Percentiles rank a stretch among this genome's conserved stretches.
phyloP scores from a whole-genome alignment of 2,329 filamentous ascomycete genomes.

The Aspergillus ruber region DNA sequence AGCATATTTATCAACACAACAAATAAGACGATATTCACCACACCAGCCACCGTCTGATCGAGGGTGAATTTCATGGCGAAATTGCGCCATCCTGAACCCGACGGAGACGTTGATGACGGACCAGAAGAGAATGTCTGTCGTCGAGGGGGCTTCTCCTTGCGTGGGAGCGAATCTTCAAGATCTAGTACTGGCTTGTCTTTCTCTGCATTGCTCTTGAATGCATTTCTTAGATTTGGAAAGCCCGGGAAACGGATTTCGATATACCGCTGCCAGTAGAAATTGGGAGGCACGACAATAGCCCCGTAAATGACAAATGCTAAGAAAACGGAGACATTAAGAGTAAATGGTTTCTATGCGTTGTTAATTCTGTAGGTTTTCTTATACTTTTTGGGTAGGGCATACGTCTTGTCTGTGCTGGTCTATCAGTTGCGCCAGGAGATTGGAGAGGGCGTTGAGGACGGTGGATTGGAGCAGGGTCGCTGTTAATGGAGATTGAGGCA shows the following conservation, averaged over 20 bases:
- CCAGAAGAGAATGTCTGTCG: slow-evolving; percentile 8
- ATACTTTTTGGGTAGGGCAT: slow-evolving; percentile 7
- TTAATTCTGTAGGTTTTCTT: slow-evolving; percentile 1
- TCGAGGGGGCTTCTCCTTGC: neutral
- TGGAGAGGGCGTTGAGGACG: slow-evolving; percentile 32
- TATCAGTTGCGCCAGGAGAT: slow-evolving; percentile 33
- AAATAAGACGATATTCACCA: slow-evolving; percentile 53
- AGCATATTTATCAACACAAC: slow-evolving; percentile 48
- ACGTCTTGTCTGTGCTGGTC: slow-evolving; percentile 30
- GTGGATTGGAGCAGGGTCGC: slow-evolving; percentile 33
- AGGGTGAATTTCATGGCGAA: slow-evolving; percentile 50
- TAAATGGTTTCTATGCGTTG: slow-evolving; percentile 47
- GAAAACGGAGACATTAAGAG: slow-evolving; percentile 61
- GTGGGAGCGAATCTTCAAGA: neutral
- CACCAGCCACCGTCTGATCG: slow-evolving; percentile 52
- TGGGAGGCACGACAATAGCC: slow-evolving; percentile 68
- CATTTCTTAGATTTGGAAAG: slow-evolving; percentile 32
- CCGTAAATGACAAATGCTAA: slow-evolving; percentile 73
- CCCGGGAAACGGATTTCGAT: slow-evolving; percentile 71
- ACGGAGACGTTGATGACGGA: slow-evolving; percentile 12
- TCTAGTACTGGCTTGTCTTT: neutral
- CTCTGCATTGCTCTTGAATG: neutral
- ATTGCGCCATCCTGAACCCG: slow-evolving; percentile 40
- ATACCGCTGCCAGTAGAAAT: slow-evolving; percentile 78
- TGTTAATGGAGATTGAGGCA: slow-evolving; percentile 20